Evolutionary conservation across 164 flowering plant genomes (phyloP).

Genomic region (Piper longum): DNA sequence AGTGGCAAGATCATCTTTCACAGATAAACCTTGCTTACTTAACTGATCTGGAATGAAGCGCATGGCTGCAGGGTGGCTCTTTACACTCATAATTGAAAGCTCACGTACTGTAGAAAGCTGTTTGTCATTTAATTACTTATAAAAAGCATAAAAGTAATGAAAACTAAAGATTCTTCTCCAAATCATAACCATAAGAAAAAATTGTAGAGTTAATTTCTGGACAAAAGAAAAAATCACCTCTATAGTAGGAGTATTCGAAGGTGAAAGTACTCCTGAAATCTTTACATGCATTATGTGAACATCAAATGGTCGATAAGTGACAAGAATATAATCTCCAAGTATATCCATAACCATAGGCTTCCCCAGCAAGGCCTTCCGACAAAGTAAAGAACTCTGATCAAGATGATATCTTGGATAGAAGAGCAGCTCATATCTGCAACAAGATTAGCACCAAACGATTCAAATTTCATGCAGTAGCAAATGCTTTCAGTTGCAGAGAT

Average conservation of each 20-base stretch:
- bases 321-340: conserved; percentile 77
- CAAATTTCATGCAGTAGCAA: not conserved
- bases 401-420: conserved; percentile 98
- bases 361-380: conserved; percentile 65
- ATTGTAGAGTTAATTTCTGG: not conserved
- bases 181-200: conserved; percentile 1
- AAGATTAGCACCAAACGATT: not conserved
- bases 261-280: conserved; percentile 62
- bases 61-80: conserved; percentile 96
- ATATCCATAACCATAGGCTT: conserved; percentile 98
- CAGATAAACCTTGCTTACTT: conserved; percentile 20
- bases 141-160: conserved; percentile 24
- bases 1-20: conserved; percentile 20
- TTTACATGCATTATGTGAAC: conserved; percentile 81
- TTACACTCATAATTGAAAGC: conserved; percentile 96
- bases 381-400: conserved; percentile 86
- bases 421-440: conserved; percentile 79
- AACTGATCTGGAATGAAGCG: conserved; percentile 80
- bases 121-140: conserved; percentile 96
- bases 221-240: conserved; percentile 41
- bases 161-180: not conserved
- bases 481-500: no score
- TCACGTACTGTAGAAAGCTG: conserved; percentile 99
- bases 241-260: conserved; percentile 59
- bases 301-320: conserved; percentile 88